A percentile compares a stretch with the other conserved stretches of the same genome.
These are phyloP conservation scores for Solanum pimpinellifolium DNA, from an alignment of 257 asterid species.

Conservation along the genomic window DNA sequence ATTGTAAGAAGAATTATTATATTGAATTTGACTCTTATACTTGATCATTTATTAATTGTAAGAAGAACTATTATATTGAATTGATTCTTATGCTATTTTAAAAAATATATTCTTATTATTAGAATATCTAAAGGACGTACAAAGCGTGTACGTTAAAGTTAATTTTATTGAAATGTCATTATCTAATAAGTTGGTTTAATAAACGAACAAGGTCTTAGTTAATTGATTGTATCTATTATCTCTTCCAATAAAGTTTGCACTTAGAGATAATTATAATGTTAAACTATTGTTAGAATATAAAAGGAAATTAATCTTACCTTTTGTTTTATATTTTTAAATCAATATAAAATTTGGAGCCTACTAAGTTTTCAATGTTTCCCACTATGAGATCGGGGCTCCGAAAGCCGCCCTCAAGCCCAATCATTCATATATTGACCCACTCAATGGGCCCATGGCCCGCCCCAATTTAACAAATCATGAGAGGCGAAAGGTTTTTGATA, in stretches of 20 bases:
- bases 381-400: not conserved
- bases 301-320: not conserved
- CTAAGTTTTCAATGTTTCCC: conserved; percentile 12
- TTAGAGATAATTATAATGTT: not conserved
- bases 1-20: no score
- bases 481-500: not conserved
- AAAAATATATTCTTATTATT: no score
- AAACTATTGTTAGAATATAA: not conserved
- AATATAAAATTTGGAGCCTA: not conserved
- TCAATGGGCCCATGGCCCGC: conserved; percentile 1
- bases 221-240: conserved; percentile 26
- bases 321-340: not conserved
- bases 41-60: no score
- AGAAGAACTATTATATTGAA: not conserved
- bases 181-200: conserved; percentile 3
- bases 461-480: not conserved
- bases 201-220: conserved; percentile 13
- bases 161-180: not conserved
- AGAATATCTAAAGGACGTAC: fast-evolving
- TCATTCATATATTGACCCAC: conserved; percentile 1
- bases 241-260: not conserved
- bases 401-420: conserved; percentile 3
- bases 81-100: no score
- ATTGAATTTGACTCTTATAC: not conserved
- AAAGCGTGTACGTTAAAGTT: fast-evolving